Base-by-base conservation (phyloP, 2,329 filamentous ascomycete species). In the Colletotrichum truncatum region DNA sequence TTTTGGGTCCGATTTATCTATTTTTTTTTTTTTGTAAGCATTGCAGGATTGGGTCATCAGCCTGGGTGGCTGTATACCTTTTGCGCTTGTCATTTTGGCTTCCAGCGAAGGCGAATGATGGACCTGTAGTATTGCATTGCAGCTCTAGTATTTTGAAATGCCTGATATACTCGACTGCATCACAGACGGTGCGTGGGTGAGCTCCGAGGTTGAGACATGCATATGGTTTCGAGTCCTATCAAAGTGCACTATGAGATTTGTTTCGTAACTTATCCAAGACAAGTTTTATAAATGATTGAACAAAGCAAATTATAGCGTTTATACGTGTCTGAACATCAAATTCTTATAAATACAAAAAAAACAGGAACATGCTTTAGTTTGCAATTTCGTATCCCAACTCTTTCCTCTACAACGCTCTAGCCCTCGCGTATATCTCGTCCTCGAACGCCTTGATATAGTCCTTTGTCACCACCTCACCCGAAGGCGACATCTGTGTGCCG, bases 401-500 rank as follows among this genome's bases (percentile, higher is more conserved):
- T n/a, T n/a, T n/a, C n/a, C n/a, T n/a, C 39, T 56, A 18, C 26
- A 26, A 34, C 6, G 30, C 25, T 12, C 48, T 39, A 11, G 64
- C 70, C 69, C 70, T 73, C 52, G 66, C 67, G 67, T 83, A 82
- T 4, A 83, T 67, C 14, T 75, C 78, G 18, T 73, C 72, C 70
- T 82, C 78, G 52, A 78, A 81, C 43, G 70, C 66, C 12, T 64
- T 70, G 49, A 77, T 75, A 60, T 80, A 71, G 48, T 71, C 68
- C 56, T 75, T 74, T 21, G 72, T 73, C 57, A 71, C 72, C 8
- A 32, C 9, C 71, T 84, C 81, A 7, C 76, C 81, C 1, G 77
- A 71, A 12, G 81, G 81, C 49, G 77, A 52, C 5, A 82, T 70
- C 69, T 83, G 80, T 65, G 76, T 78, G 1, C 75, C 79, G 67